Conservation (phyloP, 352 stramenopile species). For the Phytopythium vexans region DNA sequence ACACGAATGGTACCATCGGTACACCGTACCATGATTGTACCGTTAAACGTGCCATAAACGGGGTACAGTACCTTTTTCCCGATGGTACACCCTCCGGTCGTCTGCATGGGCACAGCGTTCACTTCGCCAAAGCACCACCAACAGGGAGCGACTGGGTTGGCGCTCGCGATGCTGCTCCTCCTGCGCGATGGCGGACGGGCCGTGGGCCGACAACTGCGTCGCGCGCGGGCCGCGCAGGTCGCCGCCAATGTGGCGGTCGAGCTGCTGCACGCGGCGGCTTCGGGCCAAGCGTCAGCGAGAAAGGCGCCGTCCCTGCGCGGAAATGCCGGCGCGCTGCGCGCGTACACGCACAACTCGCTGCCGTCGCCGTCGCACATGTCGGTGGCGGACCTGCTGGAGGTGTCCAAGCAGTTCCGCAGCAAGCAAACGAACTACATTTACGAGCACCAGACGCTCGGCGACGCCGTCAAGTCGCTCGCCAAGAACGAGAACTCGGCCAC, state of each 20-base stretch:
- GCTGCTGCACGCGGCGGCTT: not conserved
- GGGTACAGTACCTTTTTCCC: too few relatives aligned
- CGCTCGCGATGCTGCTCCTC: constrained; percentile 3
- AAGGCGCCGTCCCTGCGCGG: too few relatives aligned
- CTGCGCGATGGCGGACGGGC: constrained; percentile 1
- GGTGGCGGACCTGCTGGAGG: constrained; percentile 65
- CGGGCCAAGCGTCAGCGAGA: too few relatives aligned
- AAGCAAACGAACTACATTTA: constrained; percentile 76
- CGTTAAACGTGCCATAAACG: too few relatives aligned
- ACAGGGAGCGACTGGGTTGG: not conserved
- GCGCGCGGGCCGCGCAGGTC: constrained; percentile 8
- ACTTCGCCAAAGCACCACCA: not conserved
- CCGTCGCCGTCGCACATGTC: constrained; percentile 44
- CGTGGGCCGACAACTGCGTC: constrained; percentile 10
- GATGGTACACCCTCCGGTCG: too few relatives aligned
- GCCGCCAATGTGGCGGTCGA: not conserved
- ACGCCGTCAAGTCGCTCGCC: constrained; percentile 60
- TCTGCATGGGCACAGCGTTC: not conserved
- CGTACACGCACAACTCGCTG: constrained; percentile 17
- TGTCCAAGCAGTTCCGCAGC: constrained; percentile 67
- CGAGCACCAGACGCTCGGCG: constrained; percentile 54
- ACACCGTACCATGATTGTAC: too few relatives aligned
- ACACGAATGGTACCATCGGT: too few relatives aligned
- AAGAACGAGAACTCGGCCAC: constrained; percentile 76
- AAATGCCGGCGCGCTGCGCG: not conserved